A percentile compares a stretch with the other conserved stretches of the same genome.
Evolutionary conservation across 768 basidiomycete species (phyloP).

Genomic region (Dendrothele bispora): DNA sequence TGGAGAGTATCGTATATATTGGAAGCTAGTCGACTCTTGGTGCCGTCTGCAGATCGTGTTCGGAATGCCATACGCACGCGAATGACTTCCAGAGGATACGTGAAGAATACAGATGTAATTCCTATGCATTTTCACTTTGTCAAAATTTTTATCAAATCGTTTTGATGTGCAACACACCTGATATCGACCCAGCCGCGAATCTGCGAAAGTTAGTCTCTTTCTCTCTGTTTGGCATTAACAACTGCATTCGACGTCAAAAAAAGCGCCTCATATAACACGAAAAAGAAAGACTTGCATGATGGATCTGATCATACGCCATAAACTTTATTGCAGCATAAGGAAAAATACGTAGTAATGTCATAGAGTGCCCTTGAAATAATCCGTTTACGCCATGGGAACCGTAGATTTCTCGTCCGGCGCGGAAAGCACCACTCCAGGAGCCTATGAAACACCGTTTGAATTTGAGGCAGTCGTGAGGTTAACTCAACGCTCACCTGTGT

Average conservation of each 20-base stretch:
- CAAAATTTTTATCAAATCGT: not conserved
- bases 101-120: constrained; percentile 83
- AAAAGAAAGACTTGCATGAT: constrained; percentile 52
- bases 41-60: constrained; percentile 38
- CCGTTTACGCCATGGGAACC: constrained; percentile 68
- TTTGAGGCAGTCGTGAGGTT: not conserved
- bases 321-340: constrained; percentile 98
- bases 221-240: constrained; percentile 82
- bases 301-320: constrained; percentile 91
- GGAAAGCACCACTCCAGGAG: constrained; percentile 81
- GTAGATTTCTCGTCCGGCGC: constrained; percentile 76
- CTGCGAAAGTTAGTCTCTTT: constrained; percentile 77
- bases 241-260: constrained; percentile 37
- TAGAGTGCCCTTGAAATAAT: constrained; percentile 93
- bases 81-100: constrained; percentile 94
- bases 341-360: constrained; percentile 90
- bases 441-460: constrained; percentile 44
- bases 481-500: constrained; percentile 63
- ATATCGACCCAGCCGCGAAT: constrained; percentile 84
- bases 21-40: constrained; percentile 32
- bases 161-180: too few relatives aligned
- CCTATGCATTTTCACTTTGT: constrained; percentile 40
- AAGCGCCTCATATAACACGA: not conserved
- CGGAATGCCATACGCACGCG: constrained; percentile 95
- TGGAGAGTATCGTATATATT: constrained; percentile 56